Base-by-base conservation (phyloP, 78 protist genomes). In the Neovahlkampfia damariscottae region DNA sequence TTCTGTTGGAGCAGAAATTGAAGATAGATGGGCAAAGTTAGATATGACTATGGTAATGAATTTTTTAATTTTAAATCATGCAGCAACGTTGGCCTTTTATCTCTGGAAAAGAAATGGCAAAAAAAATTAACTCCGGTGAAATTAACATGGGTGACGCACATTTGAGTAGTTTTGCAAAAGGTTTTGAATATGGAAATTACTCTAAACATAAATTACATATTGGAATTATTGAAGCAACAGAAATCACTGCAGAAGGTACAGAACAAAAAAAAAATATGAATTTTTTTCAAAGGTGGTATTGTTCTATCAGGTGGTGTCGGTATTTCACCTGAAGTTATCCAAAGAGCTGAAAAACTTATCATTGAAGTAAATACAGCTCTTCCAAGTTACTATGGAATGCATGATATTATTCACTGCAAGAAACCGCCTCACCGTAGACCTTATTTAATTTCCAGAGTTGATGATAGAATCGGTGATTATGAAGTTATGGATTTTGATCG, bases 151-250 rank as follows among this genome's bases (percentile, higher is more conserved):
- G 62, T n/a, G 62, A 50, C 62, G 19, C 19, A 50, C 62, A 50
- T 50, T 19, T 50, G 19, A 50, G 62, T 50, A 19, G 34, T n/a
- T 50, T 50, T 19, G 62, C 34, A 19, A 19, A 19, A n/a, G 62
- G 19, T 19, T 19, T 50, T 50, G 62, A n/a, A n/a, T 19, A 50
- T 50, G 62, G 62, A 19, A n/a, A n/a, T n/a, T n/a, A n/a, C n/a
- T n/a, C n/a, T n/a, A 50, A 19, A n/a, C 62, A 50, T 19, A 84
- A 34, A 4, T 27, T 87, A 38, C 90, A 88, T 70, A 79, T 87
- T 9, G 90, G 59, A 10, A 84, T 86, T 29, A 34, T 86, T 0
- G 90, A 87, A 34, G 90, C 90, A 0, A 87, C 90, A 0, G 90
- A 86, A 19, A 87, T 87, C 3, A 78, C 78, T 0, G 88, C 79